A percentile compares a stretch with the other conserved stretches of the same genome.
phyloP scores from a whole-genome alignment of 768 basidiomycete species.

The Kwoniella botswanensis region DNA sequence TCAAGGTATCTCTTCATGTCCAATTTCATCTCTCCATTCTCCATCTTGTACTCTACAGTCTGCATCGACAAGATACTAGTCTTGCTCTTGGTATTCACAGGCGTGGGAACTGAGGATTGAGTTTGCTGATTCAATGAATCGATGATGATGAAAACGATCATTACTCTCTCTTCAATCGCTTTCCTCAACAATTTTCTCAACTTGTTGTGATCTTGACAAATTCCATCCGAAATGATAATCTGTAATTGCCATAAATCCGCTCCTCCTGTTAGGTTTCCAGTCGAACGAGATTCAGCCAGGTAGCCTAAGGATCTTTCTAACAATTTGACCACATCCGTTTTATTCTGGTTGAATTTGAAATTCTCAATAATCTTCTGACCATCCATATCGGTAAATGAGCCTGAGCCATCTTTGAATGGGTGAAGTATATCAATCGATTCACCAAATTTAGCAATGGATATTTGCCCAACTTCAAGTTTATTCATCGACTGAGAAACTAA shows the following conservation, averaged over 20 bases:
- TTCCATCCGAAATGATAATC: conserved; percentile 98
- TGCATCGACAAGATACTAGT: conserved; percentile 92
- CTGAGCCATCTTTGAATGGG: conserved; percentile 69
- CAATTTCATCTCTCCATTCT: conserved; percentile 77
- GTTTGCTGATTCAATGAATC: conserved; percentile 74
- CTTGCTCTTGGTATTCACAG: conserved; percentile 19
- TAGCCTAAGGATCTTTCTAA: conserved; percentile 77
- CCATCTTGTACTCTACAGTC: conserved; percentile 75
- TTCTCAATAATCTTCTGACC: conserved; percentile 79
- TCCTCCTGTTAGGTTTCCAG: conserved; percentile 65
- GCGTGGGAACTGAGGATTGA: conserved; percentile 36
- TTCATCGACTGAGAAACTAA: conserved; percentile 87
- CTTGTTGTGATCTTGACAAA: conserved; percentile 92
- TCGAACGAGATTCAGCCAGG: conserved; percentile 77
- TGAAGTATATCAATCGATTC: conserved; percentile 85
- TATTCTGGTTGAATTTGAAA: conserved; percentile 87
- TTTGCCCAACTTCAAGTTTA: conserved; percentile 92
- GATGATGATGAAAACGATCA: conserved; percentile 95
- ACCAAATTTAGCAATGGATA: conserved; percentile 89
- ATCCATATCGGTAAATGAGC: conserved; percentile 74
- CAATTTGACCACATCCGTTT: conserved; percentile 82
- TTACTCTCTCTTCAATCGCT: conserved; percentile 85
- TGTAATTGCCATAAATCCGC: conserved; percentile 95
- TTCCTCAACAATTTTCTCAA: conserved; percentile 77
- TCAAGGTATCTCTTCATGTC: conserved; percentile 88